phyloP scores from a whole-genome alignment of 2,329 filamentous ascomycete genomes.

The Aspergillus sp. region DNA sequence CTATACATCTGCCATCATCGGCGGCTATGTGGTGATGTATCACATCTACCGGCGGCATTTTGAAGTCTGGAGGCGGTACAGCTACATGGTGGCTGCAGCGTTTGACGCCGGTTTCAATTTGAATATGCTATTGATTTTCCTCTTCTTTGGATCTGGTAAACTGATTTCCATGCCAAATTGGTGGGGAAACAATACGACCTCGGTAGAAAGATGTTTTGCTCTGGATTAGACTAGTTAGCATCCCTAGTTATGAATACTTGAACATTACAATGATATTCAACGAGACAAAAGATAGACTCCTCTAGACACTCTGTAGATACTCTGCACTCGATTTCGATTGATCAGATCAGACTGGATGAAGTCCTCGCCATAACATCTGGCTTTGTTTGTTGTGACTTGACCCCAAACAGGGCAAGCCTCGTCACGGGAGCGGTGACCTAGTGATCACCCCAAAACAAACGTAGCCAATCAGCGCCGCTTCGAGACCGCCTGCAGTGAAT shows the following conservation, averaged over 20 bases:
- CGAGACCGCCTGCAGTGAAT: slow-evolving; percentile 7
- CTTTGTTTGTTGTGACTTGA: no score
- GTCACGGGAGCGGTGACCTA: slow-evolving; percentile 9
- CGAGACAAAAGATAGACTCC: no score
- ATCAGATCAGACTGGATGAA: no score
- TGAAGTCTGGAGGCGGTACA: slow-evolving; percentile 56
- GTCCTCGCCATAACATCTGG: no score
- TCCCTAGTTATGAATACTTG: neutral
- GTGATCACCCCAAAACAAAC: neutral
- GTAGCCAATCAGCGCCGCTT: neutral
- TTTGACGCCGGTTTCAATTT: slow-evolving; percentile 61
- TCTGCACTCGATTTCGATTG: no score
- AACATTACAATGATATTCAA: no score
- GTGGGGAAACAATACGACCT: slow-evolving; percentile 56
- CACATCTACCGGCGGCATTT: slow-evolving; percentile 54
- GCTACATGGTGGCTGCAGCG: slow-evolving; percentile 57
- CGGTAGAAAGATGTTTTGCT: slow-evolving; percentile 58
- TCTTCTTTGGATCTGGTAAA: slow-evolving; percentile 56
- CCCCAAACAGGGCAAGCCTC: slow-evolving; percentile 7
- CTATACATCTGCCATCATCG: slow-evolving; percentile 53
- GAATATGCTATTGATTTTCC: slow-evolving; percentile 59
- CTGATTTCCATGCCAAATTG: slow-evolving; percentile 57
- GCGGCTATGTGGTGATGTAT: slow-evolving; percentile 58
- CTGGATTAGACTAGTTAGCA: slow-evolving; percentile 19
- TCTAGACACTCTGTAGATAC: no score